Evolutionary conservation across 306 rosid genomes (phyloP).

Genomic region (Quercus variabilis): DNA sequence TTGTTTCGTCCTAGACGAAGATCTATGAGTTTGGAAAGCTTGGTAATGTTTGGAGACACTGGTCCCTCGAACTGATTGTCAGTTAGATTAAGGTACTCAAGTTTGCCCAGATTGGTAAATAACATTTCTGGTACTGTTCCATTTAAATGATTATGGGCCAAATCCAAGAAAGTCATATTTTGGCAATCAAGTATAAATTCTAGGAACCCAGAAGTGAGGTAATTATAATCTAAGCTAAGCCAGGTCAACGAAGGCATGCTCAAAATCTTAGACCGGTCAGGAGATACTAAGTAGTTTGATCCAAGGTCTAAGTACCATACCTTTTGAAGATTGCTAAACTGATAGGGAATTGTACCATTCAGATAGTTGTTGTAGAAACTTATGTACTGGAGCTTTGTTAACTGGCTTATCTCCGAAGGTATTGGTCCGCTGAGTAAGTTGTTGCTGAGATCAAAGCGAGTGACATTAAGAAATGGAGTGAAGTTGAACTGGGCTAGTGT

Average conservation of each 20-base stretch:
- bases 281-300: constrained; percentile 29
- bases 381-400: constrained; percentile 48
- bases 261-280: constrained; percentile 46
- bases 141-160: constrained; percentile 33
- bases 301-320: constrained; percentile 53
- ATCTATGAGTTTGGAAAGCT: constrained; percentile 49
- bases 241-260: constrained; percentile 37
- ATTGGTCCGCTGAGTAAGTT: constrained; percentile 43
- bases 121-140: constrained; percentile 49
- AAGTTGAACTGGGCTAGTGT: constrained; percentile 36
- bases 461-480: constrained; percentile 39
- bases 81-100: constrained; percentile 57
- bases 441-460: constrained; percentile 38
- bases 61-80: constrained; percentile 31
- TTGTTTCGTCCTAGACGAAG: constrained; percentile 39
- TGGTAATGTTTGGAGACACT: constrained; percentile 46
- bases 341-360: constrained; percentile 45
- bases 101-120: constrained; percentile 41
- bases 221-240: constrained; percentile 31
- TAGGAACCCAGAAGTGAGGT: constrained; percentile 32
- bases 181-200: constrained; percentile 44
- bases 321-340: constrained; percentile 49
- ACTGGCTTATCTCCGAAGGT: constrained; percentile 41
- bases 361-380: constrained; percentile 34
- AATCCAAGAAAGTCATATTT: constrained; percentile 55